phyloP scores from a whole-genome alignment of 768 basidiomycete species.

The Leccinellum luteum region DNA sequence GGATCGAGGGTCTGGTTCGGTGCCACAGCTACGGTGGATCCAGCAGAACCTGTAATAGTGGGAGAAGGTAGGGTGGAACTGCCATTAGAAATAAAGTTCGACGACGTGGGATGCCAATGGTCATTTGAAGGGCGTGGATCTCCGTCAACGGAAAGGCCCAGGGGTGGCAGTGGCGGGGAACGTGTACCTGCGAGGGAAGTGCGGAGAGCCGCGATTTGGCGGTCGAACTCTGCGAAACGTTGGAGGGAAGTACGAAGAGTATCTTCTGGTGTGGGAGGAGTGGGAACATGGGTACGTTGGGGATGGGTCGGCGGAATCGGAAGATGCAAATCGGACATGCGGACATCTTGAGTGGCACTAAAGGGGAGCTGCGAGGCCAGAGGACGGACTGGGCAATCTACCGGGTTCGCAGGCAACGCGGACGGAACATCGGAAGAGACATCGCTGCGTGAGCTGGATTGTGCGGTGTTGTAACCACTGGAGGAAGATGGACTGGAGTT shows the following conservation, averaged over 20 bases:
- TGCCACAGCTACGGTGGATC: constrained; percentile 10
- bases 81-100: constrained; percentile 20
- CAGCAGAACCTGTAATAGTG: constrained; percentile 4
- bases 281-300: constrained; percentile 10
- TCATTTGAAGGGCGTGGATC: constrained; percentile 14
- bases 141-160: constrained; percentile 19
- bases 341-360: constrained; percentile 44
- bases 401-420: constrained; percentile 4
- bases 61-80: constrained; percentile 3
- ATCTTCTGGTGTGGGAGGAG: constrained; percentile 32
- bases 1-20: constrained; percentile 12
- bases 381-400: constrained; percentile 22
- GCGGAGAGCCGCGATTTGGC: constrained; percentile 48
- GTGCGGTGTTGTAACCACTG: constrained; percentile 35
- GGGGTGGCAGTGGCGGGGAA: constrained; percentile 27
- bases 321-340: constrained; percentile 43
- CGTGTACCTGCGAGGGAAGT: constrained; percentile 33
- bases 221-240: constrained; percentile 54
- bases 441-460: constrained; percentile 35
- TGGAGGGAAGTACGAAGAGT: constrained; percentile 45
- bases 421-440: constrained; percentile 22
- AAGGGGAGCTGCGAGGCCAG: constrained; percentile 36
- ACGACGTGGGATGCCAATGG: constrained; percentile 18
- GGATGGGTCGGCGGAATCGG: constrained; percentile 20
- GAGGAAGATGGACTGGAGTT: constrained; percentile 34